Conservation (phyloP, 2,329 filamentous ascomycete genomes). For the Ascosphaera apis region DNA sequence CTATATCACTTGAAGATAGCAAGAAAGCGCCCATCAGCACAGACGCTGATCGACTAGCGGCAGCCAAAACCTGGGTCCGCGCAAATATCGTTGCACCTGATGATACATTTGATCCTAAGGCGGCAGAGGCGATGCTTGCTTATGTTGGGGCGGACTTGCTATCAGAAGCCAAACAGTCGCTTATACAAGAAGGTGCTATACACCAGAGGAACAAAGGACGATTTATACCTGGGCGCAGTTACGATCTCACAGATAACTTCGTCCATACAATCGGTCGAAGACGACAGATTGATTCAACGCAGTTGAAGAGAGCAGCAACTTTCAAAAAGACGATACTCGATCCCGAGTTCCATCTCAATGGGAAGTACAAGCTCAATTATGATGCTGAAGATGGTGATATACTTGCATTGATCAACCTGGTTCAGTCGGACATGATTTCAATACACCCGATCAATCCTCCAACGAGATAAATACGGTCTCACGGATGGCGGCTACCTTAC, state of each 20-base stretch:
- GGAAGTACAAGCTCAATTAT: slow-evolving; percentile 13
- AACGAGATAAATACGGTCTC: slow-evolving; percentile 22
- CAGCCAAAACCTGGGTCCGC: slow-evolving; percentile 25
- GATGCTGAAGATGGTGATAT: slow-evolving; percentile 21
- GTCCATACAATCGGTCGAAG: slow-evolving; percentile 16
- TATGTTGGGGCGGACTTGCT: slow-evolving; percentile 15
- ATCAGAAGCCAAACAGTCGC: slow-evolving; percentile 16
- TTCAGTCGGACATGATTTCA: slow-evolving; percentile 13
- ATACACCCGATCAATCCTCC: slow-evolving; percentile 19
- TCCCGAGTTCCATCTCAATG: slow-evolving; percentile 12
- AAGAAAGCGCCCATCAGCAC: background rate
- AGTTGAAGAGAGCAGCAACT: slow-evolving; percentile 17
- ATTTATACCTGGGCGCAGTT: slow-evolving; percentile 19
- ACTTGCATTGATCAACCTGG: slow-evolving; percentile 21
- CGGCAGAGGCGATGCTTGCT: slow-evolving; percentile 15
- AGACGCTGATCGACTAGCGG: slow-evolving; percentile 11
- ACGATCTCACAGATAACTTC: slow-evolving; percentile 21
- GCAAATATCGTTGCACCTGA: slow-evolving; percentile 23
- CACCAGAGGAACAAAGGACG: slow-evolving; percentile 17
- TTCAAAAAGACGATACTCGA: slow-evolving; percentile 24
- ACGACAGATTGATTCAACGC: slow-evolving; percentile 16
- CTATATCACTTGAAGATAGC: slow-evolving; percentile 5
- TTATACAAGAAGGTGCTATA: slow-evolving; percentile 20
- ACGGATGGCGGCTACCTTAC: slow-evolving; percentile 24
- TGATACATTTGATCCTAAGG: slow-evolving; percentile 16